Conservation (phyloP, 345 rosid genomes). For the Sapria himalayana region DNA sequence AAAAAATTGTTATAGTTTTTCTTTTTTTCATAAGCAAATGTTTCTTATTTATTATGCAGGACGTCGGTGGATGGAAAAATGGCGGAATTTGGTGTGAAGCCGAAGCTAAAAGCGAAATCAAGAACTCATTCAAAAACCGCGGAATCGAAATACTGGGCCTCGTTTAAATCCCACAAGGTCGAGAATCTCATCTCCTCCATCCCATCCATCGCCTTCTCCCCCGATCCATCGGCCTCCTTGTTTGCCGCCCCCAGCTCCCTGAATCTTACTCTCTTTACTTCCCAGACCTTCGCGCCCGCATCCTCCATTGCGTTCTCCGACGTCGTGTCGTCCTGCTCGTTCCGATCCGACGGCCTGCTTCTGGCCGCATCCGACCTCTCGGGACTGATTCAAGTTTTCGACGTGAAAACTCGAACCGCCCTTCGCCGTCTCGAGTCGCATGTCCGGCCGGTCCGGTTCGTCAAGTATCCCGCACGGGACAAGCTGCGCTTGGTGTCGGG, state of each 20-base stretch:
- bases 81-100: no score
- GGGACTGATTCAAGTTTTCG: slow-evolving; percentile 55
- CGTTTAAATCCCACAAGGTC: slow-evolving; percentile 49
- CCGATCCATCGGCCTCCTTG: slow-evolving; percentile 18
- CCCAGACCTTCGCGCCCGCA: slow-evolving; percentile 21
- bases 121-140: slow-evolving; percentile 36
- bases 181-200: slow-evolving; percentile 31
- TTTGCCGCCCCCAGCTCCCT: slow-evolving; percentile 67
- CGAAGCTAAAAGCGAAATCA: slow-evolving; percentile 44
- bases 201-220: slow-evolving; percentile 54
- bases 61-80: no score
- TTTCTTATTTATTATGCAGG: no score
- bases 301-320: slow-evolving; percentile 44
- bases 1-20: no score
- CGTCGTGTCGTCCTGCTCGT: slow-evolving; percentile 56
- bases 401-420: slow-evolving; percentile 41
- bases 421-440: slow-evolving; percentile 79
- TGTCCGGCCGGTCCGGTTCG: slow-evolving; percentile 53
- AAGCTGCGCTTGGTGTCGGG: slow-evolving; percentile 83
- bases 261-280: slow-evolving; percentile 38
- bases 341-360: slow-evolving; percentile 73
- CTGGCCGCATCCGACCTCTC: slow-evolving; percentile 74
- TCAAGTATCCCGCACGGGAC: slow-evolving; percentile 51
- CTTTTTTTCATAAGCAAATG: no score
- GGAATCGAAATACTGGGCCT: slow-evolving; percentile 75